Evolutionary conservation across 805 yeast species (phyloP), one percentile per base, ranked within the genome.

Genomic region (Schwanniomyces polymorphus): DNA sequence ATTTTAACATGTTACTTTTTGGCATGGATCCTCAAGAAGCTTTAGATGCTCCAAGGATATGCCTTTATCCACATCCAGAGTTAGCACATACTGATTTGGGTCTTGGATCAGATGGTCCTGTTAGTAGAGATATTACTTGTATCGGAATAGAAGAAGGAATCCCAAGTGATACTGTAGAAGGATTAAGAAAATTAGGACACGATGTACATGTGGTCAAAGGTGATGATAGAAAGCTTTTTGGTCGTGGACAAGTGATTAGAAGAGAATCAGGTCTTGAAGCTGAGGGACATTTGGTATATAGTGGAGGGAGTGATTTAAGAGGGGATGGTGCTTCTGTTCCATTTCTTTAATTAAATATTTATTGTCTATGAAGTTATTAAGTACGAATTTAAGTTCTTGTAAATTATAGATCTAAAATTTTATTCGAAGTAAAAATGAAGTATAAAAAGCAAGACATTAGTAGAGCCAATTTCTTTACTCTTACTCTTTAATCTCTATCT

Each of bases 251-350:
- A 61, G 78, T 88, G 42, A 86, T 88, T 48, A 75, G 74, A 57
- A 77, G 72, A 46, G 74, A 68, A 12, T 60, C 71, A 1, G 60
- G 64, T n/a, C 21, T 21, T 14, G 35, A 31, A 31, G 21, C 35
- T 31, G 56, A 65, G 23, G 80, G 78, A 2, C 54, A 59, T 11
- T 62, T 77, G 33, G 74, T 83, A 2, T 84, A 80, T 60, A 70
- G 84, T 34, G 95, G 81, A 9, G 96, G 95, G 1, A 80, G 87
- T 45, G 96, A 88, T 54, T 77, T 74, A n/a, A 74, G 96, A 44
- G 95, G 91, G n/a, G 96, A 88, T 62, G 95, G 95, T 7, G 86
- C 86, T 2, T 84, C 92, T 9, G 78, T 78, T 12, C 83, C 89
- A 5, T 67, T 73, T 46, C 47, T 75, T 16, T 75, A 56, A 43